Percentiles rank a stretch among this genome's conserved stretches.
Evolutionary conservation across 805 yeast genomes (phyloP).

Genomic region (Hagleromyces aurorensis): DNA sequence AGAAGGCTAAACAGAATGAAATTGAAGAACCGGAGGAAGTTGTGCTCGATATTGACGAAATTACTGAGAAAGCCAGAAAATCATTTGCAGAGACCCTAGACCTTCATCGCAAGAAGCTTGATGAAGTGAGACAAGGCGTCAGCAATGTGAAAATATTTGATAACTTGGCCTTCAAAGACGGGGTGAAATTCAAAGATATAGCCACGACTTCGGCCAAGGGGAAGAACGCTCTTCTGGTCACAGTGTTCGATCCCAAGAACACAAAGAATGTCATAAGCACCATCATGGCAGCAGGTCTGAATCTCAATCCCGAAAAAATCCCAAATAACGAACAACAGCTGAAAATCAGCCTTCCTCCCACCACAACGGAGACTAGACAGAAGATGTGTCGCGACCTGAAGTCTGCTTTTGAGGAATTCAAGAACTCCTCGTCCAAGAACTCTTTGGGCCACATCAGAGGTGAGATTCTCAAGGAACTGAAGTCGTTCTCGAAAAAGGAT

Average conservation of each 20-base stretch:
- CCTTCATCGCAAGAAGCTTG: constrained; percentile 45
- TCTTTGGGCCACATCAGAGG: constrained; percentile 54
- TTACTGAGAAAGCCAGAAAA: constrained; percentile 9
- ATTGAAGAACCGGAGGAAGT: constrained; percentile 9
- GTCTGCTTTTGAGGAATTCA: constrained; percentile 54
- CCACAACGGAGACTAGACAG: constrained; percentile 56
- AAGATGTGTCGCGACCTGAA: constrained; percentile 55
- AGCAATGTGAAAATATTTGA: constrained; percentile 63
- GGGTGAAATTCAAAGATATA: constrained; percentile 45
- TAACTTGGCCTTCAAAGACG: constrained; percentile 42
- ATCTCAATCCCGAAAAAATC: constrained; percentile 74
- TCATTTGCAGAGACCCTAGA: constrained; percentile 43
- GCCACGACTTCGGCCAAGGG: constrained; percentile 72
- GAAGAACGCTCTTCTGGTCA: constrained; percentile 55
- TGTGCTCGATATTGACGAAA: constrained; percentile 13
- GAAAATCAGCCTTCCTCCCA: constrained; percentile 66
- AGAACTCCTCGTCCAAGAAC: constrained; percentile 39
- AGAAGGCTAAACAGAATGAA: constrained; percentile 11
- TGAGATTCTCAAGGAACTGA: constrained; percentile 48
- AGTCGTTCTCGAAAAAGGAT: constrained; percentile 42
- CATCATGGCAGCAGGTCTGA: constrained; percentile 58
- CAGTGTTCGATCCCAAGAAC: constrained; percentile 79
- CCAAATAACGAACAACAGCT: constrained; percentile 65
- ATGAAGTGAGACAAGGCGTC: constrained; percentile 61
- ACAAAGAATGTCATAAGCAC: constrained; percentile 63